Percentiles rank a stretch among this genome's conserved stretches.
These are phyloP conservation scores for Mortierella sp. DNA, from an alignment of 371 early-diverging fungal genomes.

Conservation along the genomic window DNA sequence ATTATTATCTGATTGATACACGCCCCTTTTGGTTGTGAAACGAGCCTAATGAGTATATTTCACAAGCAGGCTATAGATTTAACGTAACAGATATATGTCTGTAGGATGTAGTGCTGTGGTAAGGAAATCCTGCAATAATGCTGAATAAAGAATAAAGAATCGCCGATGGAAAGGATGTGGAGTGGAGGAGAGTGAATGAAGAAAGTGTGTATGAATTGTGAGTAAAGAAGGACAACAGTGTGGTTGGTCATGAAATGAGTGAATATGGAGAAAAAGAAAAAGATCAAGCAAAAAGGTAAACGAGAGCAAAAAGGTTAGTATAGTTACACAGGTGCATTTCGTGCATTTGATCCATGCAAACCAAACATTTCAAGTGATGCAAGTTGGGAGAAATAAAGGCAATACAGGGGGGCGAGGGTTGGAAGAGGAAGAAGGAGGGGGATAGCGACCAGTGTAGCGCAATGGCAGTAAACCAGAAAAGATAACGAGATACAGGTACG, in stretches of 20 bases:
- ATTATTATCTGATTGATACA: not conserved
- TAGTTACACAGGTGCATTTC: constrained; percentile 3
- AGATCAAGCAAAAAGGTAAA: too few species aligned
- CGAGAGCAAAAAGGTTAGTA: not conserved
- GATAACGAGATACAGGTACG: not conserved
- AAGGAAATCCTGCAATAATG: not conserved
- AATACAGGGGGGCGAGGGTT: not conserved
- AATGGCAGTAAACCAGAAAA: not conserved
- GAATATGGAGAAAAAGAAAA: constrained; percentile 1
- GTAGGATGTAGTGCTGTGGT: not conserved
- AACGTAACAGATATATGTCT: not conserved
- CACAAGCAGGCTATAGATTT: not conserved
- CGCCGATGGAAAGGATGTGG: not conserved
- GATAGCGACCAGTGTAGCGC: not conserved
- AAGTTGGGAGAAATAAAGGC: not conserved
- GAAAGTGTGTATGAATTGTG: not conserved
- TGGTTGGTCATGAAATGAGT: too few species aligned
- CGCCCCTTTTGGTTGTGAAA: not conserved
- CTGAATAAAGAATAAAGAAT: too few species aligned
- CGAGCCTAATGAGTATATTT: not conserved
- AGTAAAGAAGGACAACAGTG: too few species aligned
- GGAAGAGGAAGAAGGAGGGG: not conserved
- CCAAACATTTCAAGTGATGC: not conserved
- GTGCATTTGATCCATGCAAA: not conserved
- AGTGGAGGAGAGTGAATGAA: not conserved